These are phyloP conservation scores for Bisporella sp. DNA, from an alignment of 2,329 filamentous ascomycete genomes.

Conservation along the genomic window DNA sequence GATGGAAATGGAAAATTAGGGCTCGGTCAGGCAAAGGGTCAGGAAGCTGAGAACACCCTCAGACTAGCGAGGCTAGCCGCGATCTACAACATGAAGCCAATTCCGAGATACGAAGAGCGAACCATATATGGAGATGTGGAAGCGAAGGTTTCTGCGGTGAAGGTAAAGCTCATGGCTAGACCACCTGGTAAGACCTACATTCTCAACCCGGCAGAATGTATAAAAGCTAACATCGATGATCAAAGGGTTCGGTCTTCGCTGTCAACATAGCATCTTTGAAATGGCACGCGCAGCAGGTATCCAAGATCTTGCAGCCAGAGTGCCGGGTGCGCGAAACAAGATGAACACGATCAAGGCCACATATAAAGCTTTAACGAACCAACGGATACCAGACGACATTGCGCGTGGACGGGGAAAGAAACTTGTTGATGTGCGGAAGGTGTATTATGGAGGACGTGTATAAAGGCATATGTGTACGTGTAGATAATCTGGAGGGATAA, in stretches of 20 bases:
- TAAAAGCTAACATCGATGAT: not conserved
- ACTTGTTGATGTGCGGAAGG: slow-evolving; percentile 90
- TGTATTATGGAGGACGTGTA: slow-evolving; percentile 76
- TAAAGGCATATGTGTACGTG: slow-evolving; percentile 9
- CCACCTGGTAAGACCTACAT: slow-evolving; percentile 66
- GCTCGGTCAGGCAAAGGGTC: slow-evolving; percentile 83
- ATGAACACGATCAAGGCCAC: slow-evolving; percentile 98
- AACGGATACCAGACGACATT: slow-evolving; percentile 83
- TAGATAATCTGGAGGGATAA: slow-evolving; percentile 30
- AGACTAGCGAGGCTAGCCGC: slow-evolving; percentile 73
- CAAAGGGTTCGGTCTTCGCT: slow-evolving; percentile 86
- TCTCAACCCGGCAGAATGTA: not conserved
- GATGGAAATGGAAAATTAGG: slow-evolving; percentile 82
- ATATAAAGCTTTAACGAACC: slow-evolving; percentile 73
- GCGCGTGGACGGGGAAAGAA: slow-evolving; percentile 88
- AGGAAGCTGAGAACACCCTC: slow-evolving; percentile 60
- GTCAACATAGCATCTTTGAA: slow-evolving; percentile 87
- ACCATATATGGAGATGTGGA: slow-evolving; percentile 84
- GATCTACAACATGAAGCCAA: slow-evolving; percentile 88
- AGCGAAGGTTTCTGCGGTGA: slow-evolving; percentile 80
- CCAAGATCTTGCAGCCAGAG: slow-evolving; percentile 75
- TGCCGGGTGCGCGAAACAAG: slow-evolving; percentile 81
- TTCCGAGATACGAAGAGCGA: slow-evolving; percentile 82
- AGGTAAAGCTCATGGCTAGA: slow-evolving; percentile 73
- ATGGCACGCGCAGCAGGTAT: slow-evolving; percentile 86